Percentiles rank a stretch among this genome's conserved stretches.
phyloP scores from a whole-genome alignment of 306 rosid species.

The Vicia villosa region DNA sequence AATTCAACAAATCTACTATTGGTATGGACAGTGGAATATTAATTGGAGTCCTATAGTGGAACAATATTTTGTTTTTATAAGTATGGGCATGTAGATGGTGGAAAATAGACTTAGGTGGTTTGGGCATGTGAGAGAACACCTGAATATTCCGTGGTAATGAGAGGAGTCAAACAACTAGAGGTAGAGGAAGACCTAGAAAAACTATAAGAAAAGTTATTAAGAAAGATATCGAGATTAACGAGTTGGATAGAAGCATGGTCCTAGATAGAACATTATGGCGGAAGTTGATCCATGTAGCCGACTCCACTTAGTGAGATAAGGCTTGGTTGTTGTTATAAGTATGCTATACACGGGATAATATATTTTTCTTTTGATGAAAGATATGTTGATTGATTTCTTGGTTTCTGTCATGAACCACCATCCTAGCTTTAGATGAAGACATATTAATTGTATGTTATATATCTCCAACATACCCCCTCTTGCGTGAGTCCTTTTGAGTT shows the following conservation, averaged over 20 bases:
- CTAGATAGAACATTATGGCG: too few relatives aligned
- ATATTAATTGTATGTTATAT: background rate
- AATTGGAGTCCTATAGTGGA: slow-evolving; percentile 14
- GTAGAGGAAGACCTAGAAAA: too few relatives aligned
- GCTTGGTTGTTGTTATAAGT: background rate
- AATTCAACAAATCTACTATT: slow-evolving; percentile 23
- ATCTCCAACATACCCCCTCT: slow-evolving; percentile 7
- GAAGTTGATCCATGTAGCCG: too few relatives aligned
- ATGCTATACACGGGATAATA: background rate
- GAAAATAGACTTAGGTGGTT: too few relatives aligned
- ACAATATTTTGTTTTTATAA: slow-evolving; percentile 12
- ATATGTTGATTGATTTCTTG: slow-evolving; percentile 13
- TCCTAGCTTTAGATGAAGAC: background rate
- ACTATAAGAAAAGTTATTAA: too few relatives aligned
- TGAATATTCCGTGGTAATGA: too few relatives aligned
- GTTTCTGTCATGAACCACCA: slow-evolving; percentile 21
- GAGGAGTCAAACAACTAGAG: too few relatives aligned
- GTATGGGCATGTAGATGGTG: background rate
- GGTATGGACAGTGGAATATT: slow-evolving; percentile 21
- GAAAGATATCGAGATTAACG: too few relatives aligned
- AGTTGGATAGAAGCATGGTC: too few relatives aligned
- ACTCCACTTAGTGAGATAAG: too few relatives aligned
- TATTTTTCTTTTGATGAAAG: slow-evolving; percentile 14
- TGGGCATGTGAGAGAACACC: too few relatives aligned
- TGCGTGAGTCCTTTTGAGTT: background rate